Percentiles rank a stretch among this genome's conserved stretches.
Conservation (phyloP, 306 rosid genomes). For the Styphnolobium japonicum region DNA sequence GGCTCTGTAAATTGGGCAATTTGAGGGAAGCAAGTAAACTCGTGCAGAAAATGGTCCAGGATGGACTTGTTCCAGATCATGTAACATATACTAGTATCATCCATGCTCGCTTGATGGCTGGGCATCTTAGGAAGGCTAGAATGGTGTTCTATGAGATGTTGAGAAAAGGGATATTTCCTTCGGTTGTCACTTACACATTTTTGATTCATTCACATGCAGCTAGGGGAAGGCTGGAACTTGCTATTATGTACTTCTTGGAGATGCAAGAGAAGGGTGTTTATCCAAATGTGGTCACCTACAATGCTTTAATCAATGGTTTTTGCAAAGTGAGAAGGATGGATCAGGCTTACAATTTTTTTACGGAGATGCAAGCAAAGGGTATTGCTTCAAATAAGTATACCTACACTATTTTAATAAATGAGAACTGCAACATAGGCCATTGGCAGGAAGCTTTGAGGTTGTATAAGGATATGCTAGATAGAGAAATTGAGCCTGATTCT, state of each 20-base stretch:
- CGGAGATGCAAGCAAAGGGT: constrained; percentile 67
- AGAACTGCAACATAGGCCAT: constrained; percentile 52
- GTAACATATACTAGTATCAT: constrained; percentile 77
- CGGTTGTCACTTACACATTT: constrained; percentile 79
- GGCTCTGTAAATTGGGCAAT: constrained; percentile 54
- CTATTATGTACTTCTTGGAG: constrained; percentile 54
- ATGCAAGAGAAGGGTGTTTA: constrained; percentile 63
- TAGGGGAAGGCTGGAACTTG: constrained; percentile 54
- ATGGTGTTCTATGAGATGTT: constrained; percentile 58
- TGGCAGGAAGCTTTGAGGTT: constrained; percentile 76
- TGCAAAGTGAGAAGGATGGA: constrained; percentile 55
- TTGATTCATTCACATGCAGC: constrained; percentile 68
- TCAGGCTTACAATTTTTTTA: constrained; percentile 51
- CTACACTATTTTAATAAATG: constrained; percentile 73
- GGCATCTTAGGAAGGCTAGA: constrained; percentile 59
- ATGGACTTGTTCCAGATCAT: constrained; percentile 65
- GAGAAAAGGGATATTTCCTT: constrained; percentile 58
- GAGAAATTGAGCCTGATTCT: constrained; percentile 69
- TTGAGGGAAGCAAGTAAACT: constrained; percentile 51
- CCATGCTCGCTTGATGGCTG: constrained; percentile 57
- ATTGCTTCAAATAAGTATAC: constrained; percentile 78
- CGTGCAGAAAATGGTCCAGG: constrained; percentile 46
- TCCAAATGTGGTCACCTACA: constrained; percentile 83
- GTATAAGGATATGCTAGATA: constrained; percentile 74
- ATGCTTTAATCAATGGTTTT: constrained; percentile 75